Conservation (phyloP, 2,329 filamentous ascomycete genomes). For the Cladosporium oxysporum region DNA sequence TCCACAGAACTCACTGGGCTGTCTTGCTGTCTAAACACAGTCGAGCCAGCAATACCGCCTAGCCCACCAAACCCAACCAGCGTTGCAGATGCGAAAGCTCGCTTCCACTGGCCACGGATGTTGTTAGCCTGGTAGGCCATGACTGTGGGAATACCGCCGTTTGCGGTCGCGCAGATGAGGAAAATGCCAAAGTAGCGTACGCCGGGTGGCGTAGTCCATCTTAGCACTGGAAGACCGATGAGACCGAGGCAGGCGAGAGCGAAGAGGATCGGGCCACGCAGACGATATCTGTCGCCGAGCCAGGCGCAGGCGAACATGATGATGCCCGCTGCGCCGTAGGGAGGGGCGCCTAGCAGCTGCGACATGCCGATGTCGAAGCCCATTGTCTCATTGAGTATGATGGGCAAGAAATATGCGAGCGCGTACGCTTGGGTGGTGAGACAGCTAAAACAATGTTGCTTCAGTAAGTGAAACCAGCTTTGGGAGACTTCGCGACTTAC, state of each 20-base stretch:
- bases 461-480: background rate
- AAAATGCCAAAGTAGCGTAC: conserved; percentile 70
- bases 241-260: conserved; percentile 29
- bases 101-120: conserved; percentile 83
- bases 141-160: conserved; percentile 71
- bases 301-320: conserved; percentile 31
- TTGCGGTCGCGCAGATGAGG: conserved; percentile 71
- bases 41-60: conserved; percentile 73
- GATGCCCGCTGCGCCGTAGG: conserved; percentile 37
- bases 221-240: conserved; percentile 29
- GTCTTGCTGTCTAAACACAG: conserved; percentile 65
- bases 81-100: conserved; percentile 73
- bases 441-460: conserved; percentile 25
- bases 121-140: conserved; percentile 85
- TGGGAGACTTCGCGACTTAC: background rate
- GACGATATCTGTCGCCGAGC: conserved; percentile 26
- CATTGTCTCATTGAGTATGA: conserved; percentile 63
- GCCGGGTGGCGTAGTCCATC: conserved; percentile 26
- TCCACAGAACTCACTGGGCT: background rate
- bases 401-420: conserved; percentile 71
- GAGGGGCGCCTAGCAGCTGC: conserved; percentile 53
- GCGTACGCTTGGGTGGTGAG: conserved; percentile 51
- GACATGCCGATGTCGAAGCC: conserved; percentile 62
- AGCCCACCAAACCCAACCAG: conserved; percentile 74
- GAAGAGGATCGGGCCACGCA: conserved; percentile 26